phyloP scores from a whole-genome alignment of 176 grass and related monocot genomes.

The Avena sativa region DNA sequence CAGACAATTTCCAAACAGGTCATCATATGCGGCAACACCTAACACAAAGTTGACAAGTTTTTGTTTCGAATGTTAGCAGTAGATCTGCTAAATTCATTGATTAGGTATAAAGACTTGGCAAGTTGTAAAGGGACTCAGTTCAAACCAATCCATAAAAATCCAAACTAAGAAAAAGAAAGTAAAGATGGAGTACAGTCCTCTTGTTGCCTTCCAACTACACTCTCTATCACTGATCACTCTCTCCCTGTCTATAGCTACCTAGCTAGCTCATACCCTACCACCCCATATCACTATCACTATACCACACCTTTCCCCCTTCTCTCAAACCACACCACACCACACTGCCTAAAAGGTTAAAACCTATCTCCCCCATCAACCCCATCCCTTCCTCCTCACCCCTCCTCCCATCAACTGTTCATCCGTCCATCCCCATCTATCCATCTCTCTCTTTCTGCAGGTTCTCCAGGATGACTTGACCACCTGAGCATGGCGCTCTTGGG shows the following conservation, averaged over 20 bases:
- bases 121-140: too few relatives aligned
- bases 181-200: too few relatives aligned
- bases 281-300: constrained; percentile 9
- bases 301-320: background rate
- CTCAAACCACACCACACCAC: background rate
- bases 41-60: too few relatives aligned
- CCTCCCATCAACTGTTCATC: constrained; percentile 53
- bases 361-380: constrained; percentile 45
- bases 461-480: constrained; percentile 54
- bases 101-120: too few relatives aligned
- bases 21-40: too few relatives aligned
- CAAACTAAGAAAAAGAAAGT: too few relatives aligned
- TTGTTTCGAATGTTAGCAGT: too few relatives aligned
- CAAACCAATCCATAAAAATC: too few relatives aligned
- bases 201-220: background rate
- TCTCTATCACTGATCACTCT: background rate
- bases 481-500: constrained; percentile 35
- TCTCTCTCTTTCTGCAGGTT: constrained; percentile 35
- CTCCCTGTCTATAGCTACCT: constrained; percentile 2
- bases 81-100: too few relatives aligned
- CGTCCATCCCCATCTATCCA: constrained; percentile 2
- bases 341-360: constrained; percentile 50
- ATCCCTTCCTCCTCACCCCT: constrained; percentile 22
- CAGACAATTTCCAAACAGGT: too few relatives aligned
- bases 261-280: constrained; percentile 33